Evolutionary conservation across 2,329 filamentous ascomycete species (phyloP).

Genomic region (Aphanoascus verrucosus): DNA sequence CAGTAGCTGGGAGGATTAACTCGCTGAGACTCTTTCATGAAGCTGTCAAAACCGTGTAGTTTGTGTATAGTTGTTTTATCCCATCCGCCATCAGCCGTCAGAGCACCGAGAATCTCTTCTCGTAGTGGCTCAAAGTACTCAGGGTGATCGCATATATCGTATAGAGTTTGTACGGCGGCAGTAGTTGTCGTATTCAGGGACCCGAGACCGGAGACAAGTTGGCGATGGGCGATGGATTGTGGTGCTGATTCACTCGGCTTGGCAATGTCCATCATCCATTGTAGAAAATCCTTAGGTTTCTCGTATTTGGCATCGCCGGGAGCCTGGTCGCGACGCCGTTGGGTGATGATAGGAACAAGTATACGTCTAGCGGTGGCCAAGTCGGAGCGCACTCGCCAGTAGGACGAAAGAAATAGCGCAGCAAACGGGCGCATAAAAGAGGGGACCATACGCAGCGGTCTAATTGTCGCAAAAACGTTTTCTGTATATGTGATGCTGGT

Average conservation of each 20-base stretch:
- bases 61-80: slow-evolving; percentile 14
- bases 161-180: slow-evolving; percentile 13
- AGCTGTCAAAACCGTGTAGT: slow-evolving; percentile 19
- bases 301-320: slow-evolving; percentile 21
- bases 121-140: slow-evolving; percentile 18
- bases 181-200: slow-evolving; percentile 17
- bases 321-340: slow-evolving; percentile 20
- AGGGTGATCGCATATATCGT: slow-evolving; percentile 17
- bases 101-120: slow-evolving; percentile 16
- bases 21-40: slow-evolving; percentile 20
- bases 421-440: slow-evolving; percentile 25
- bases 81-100: slow-evolving; percentile 15
- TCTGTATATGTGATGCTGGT: slow-evolving; percentile 27
- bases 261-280: slow-evolving; percentile 28
- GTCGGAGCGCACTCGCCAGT: slow-evolving; percentile 25
- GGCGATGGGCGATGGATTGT: slow-evolving; percentile 14
- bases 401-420: slow-evolving; percentile 27
- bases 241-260: slow-evolving; percentile 11
- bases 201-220: slow-evolving; percentile 14
- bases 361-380: slow-evolving; percentile 25
- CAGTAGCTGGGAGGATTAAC: slow-evolving; percentile 15
- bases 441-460: slow-evolving; percentile 28
- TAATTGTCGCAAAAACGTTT: slow-evolving; percentile 26
- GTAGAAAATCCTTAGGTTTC: slow-evolving; percentile 29
- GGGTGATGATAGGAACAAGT: slow-evolving; percentile 26